Evolutionary conservation across 2,329 filamentous ascomycete species (phyloP), one percentile per base, ranked within the genome.

Genomic region (Stemphylium beticola): DNA sequence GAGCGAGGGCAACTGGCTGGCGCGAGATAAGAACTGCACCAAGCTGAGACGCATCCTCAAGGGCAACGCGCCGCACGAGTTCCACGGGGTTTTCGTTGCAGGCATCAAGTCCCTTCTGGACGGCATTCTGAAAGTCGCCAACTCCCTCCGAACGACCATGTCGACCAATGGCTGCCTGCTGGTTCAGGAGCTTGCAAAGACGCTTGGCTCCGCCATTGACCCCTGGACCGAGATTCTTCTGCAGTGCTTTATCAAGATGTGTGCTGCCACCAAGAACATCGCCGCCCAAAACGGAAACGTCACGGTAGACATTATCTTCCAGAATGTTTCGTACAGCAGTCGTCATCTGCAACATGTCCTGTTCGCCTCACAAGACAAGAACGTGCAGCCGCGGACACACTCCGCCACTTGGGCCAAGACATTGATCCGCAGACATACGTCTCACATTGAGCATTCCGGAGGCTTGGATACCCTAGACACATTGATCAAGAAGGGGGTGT

Each of bases 261-360:
- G 89, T 62, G 91, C 88, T 9, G 88, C 87, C 20, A 96, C 93
- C 42, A 99, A 99, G 77, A 96, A 96, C 75, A 96, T 99, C 64
- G 87, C 86, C 53, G 92, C 92, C 0, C 88, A 96, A 68, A 88
- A 90, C 60, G 93, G 91, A 47, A 93, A 96, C 69, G 74, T 80
- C 14, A 91, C 90, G 0, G 87, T 96, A n/a, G 88, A 95, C 62
- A 86, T 83, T 17, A 87, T 99, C 47, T 84, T 98, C 60, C 85
- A 86, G 58, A 87, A 89, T 64, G 89, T 89, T 26, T 88, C 92
- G 0, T 98, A 93, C 76, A 93, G 84, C 58, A 80, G 82, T 55
- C 88, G 92, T 24, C 82, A 97, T 58, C 84, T 97, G 81, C 90
- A 96, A 73, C 93, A 98, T 68, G 81, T 98, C 42, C 90, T 87